These are phyloP conservation scores for Nephelium lappaceum DNA, from an alignment of 345 rosid species.

Conservation along the genomic window DNA sequence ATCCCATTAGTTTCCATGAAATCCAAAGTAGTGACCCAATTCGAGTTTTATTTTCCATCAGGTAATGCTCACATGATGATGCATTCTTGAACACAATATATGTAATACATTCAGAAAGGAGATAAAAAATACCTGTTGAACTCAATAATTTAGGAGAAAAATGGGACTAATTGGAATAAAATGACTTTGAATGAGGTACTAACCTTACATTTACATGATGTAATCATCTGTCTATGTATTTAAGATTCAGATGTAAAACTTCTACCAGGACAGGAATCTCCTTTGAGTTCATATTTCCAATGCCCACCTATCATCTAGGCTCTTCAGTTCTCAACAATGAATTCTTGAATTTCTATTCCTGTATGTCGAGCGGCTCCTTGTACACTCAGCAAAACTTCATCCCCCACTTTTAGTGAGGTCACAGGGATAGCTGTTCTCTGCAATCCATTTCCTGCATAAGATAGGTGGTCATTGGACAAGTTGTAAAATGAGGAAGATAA, in stretches of 20 bases:
- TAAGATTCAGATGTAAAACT: neutral
- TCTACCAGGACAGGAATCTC: neutral
- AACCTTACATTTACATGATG: neutral
- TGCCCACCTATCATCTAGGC: neutral
- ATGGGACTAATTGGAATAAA: neutral
- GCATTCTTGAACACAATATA: neutral
- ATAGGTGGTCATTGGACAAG: neutral
- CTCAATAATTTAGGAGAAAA: neutral
- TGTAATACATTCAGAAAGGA: neutral
- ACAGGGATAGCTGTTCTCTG: constrained; percentile 54
- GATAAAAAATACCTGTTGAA: neutral
- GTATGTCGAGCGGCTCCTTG: constrained; percentile 91
- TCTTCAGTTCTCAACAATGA: constrained; percentile 72
- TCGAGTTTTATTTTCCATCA: too few relatives aligned
- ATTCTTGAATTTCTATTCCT: constrained; percentile 82
- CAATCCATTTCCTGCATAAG: constrained; percentile 44
- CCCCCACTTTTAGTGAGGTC: constrained; percentile 70
- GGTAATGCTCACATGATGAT: neutral
- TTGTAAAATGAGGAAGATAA: neutral
- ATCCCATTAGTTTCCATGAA: too few relatives aligned
- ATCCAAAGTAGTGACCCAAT: too few relatives aligned
- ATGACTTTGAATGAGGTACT: neutral
- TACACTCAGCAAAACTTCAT: constrained; percentile 56
- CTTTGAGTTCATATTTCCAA: neutral
- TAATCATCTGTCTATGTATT: neutral